Percentiles rank a stretch among this genome's conserved stretches.
phyloP scores from a whole-genome alignment of 192 early-diverging fungal species.

The Coemansia sp. region DNA sequence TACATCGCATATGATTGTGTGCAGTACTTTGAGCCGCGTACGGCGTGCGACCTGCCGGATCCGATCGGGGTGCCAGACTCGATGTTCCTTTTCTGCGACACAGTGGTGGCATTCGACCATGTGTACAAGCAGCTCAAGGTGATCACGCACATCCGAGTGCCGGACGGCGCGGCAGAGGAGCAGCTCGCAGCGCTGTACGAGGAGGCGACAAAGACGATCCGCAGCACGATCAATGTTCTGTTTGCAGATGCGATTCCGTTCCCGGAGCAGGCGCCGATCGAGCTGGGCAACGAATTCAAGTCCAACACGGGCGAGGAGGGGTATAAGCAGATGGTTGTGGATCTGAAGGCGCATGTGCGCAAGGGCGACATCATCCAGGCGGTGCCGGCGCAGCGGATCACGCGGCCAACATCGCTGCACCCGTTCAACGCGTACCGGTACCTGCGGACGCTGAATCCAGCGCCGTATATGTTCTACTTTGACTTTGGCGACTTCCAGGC shows the following conservation, averaged over 20 bases:
- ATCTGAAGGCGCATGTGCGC: constrained; percentile 87
- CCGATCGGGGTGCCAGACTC: constrained; percentile 90
- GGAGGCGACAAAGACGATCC: constrained; percentile 70
- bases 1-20: constrained; percentile 98
- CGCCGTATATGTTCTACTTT: constrained; percentile 99
- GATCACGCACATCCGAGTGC: constrained; percentile 81
- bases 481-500: constrained; percentile 90
- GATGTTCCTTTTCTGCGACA: constrained; percentile 93
- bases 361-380: constrained; percentile 98
- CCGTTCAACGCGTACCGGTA: constrained; percentile 99
- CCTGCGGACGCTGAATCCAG: constrained; percentile 94
- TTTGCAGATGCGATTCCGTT: constrained; percentile 69
- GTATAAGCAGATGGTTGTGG: constrained; percentile 86
- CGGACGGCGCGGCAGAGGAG: constrained; percentile 57
- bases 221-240: constrained; percentile 66
- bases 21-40: constrained; percentile 96
- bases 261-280: constrained; percentile 74
- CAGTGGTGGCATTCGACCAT: constrained; percentile 94
- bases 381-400: constrained; percentile 90
- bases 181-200: constrained; percentile 65
- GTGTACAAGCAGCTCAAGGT: constrained; percentile 90
- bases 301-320: constrained; percentile 93
- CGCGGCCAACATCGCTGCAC: constrained; percentile 83
- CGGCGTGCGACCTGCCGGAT: constrained; percentile 76
- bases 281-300: constrained; percentile 64